phyloP scores from a whole-genome alignment of 805 yeast species.

The Myxozyma neotropica region DNA sequence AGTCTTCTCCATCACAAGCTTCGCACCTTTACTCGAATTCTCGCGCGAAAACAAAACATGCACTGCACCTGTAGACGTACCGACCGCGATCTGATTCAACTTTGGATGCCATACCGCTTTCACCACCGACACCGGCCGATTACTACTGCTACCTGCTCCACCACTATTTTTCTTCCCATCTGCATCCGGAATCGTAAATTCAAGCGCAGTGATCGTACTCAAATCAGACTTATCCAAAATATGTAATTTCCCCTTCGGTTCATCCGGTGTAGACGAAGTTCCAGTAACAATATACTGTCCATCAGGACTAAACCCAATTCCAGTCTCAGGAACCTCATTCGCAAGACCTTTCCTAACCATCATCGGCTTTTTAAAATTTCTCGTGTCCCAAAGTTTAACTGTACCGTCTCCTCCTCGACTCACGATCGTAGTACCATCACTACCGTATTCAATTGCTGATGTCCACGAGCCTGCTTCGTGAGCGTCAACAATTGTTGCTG shows the following conservation, averaged over 20 bases:
- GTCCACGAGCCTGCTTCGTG: slow-evolving; percentile 34
- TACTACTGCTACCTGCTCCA: neutral
- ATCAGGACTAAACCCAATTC: slow-evolving; percentile 38
- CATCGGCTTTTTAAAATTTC: slow-evolving; percentile 36
- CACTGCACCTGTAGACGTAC: slow-evolving; percentile 38
- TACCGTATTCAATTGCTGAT: slow-evolving; percentile 23
- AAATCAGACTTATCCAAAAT: slow-evolving; percentile 41
- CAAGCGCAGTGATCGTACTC: slow-evolving; percentile 31
- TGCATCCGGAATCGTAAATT: slow-evolving; percentile 12
- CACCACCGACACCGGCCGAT: slow-evolving; percentile 19
- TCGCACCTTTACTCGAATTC: slow-evolving; percentile 40
- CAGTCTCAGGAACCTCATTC: slow-evolving; percentile 29
- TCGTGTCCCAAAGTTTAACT: slow-evolving; percentile 41
- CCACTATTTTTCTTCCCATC: slow-evolving; percentile 16
- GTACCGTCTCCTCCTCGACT: slow-evolving; percentile 36
- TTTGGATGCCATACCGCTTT: slow-evolving; percentile 38
- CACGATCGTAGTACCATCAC: slow-evolving; percentile 30
- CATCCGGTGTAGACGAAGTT: slow-evolving; percentile 18
- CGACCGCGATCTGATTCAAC: slow-evolving; percentile 42
- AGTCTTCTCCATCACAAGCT: slow-evolving; percentile 36
- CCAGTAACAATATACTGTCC: slow-evolving; percentile 38
- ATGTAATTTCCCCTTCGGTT: slow-evolving; percentile 30
- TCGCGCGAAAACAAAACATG: slow-evolving; percentile 39
- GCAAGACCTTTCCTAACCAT: slow-evolving; percentile 28
- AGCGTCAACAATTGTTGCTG: slow-evolving; percentile 31